These are phyloP conservation scores for Fusarium veterinarium DNA, from an alignment of 2,329 filamentous ascomycete genomes.

Conservation along the genomic window DNA sequence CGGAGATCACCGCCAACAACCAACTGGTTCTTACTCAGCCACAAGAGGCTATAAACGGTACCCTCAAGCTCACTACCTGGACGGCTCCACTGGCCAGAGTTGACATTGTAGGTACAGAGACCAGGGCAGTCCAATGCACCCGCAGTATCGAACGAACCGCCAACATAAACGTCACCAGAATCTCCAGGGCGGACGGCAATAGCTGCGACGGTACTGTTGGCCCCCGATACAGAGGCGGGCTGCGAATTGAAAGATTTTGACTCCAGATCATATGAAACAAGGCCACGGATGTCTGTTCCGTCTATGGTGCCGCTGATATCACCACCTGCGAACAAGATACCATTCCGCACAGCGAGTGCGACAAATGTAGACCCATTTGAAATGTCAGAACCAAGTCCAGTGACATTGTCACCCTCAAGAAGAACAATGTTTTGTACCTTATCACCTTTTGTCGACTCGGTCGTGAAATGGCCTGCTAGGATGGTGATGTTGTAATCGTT, in stretches of 20 bases:
- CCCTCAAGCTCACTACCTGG: conserved; percentile 80
- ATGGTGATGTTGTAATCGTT: conserved; percentile 83
- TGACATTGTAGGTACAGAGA: conserved; percentile 82
- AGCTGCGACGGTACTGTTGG: conserved; percentile 77
- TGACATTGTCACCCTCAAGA: conserved; percentile 81
- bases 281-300: conserved; percentile 72
- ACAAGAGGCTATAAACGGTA: conserved; percentile 77
- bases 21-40: conserved; percentile 78
- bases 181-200: conserved; percentile 76
- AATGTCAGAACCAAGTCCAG: conserved; percentile 75
- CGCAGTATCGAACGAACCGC: conserved; percentile 84
- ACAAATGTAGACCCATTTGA: conserved; percentile 79
- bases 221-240: conserved; percentile 79
- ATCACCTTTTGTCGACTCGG: conserved; percentile 74
- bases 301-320: conserved; percentile 77
- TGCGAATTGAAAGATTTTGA: conserved; percentile 74
- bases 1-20: conserved; percentile 82
- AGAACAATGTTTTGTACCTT: conserved; percentile 83
- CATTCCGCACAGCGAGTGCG: conserved; percentile 73
- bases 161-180: conserved; percentile 83
- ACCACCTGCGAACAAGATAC: conserved; percentile 85
- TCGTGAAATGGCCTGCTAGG: conserved; percentile 86
- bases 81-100: conserved; percentile 79
- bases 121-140: conserved; percentile 85
- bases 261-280: conserved; percentile 83